Evolutionary conservation across 2,329 filamentous ascomycete genomes (phyloP).

Genomic region (Volutella citrinella): DNA sequence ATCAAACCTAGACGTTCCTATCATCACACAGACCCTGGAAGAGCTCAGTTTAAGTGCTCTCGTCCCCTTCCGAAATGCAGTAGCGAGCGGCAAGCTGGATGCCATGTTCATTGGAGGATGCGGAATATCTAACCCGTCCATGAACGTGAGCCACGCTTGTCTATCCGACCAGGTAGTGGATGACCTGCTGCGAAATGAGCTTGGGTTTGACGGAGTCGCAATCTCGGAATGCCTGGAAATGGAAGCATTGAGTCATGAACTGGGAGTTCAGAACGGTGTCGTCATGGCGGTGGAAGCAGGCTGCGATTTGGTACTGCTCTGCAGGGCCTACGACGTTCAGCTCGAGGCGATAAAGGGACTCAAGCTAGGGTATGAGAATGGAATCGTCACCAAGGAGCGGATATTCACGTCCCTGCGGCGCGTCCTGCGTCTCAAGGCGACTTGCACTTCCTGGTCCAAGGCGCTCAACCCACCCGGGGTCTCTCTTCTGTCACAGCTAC

Average conservation of each 20-base stretch:
- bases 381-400: conserved; percentile 77
- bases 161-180: conserved; percentile 91
- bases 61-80: conserved; percentile 88
- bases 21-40: conserved; percentile 91
- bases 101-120: conserved; percentile 96
- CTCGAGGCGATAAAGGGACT: conserved; percentile 88
- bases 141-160: conserved; percentile 95
- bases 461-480: conserved; percentile 85
- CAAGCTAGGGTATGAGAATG: conserved; percentile 85
- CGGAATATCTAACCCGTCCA: conserved; percentile 83
- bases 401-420: conserved; percentile 78
- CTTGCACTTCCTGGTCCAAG: conserved; percentile 86
- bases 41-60: conserved; percentile 89
- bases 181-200: conserved; percentile 79
- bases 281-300: conserved; percentile 97
- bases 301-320: conserved; percentile 87
- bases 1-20: conserved; percentile 86
- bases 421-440: conserved; percentile 76
- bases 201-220: conserved; percentile 87
- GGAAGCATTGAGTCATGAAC: conserved; percentile 92
- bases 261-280: conserved; percentile 93
- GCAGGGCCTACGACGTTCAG: conserved; percentile 82
- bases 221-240: conserved; percentile 96
- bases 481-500: conserved; percentile 72
- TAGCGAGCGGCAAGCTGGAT: conserved; percentile 76